Conservation (phyloP, 1,139 yeast genomes). For the Schizosaccharomyces versatilis region DNA sequence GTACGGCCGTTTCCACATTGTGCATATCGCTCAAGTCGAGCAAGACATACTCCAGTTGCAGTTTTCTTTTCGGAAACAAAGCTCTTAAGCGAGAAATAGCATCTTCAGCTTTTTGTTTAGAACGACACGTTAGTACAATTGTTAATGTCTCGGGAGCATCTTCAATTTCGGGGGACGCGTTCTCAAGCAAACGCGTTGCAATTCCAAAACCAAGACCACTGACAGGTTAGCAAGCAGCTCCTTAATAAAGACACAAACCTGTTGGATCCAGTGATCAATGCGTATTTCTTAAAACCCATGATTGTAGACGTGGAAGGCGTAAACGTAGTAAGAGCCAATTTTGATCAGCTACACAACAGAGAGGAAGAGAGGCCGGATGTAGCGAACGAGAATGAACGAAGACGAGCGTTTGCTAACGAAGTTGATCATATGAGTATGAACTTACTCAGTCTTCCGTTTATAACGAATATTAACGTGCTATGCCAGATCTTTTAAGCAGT, state of each 20-base stretch:
- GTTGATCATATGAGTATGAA: too few species aligned
- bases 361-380: too few species aligned
- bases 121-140: not conserved
- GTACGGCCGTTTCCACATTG: slow-evolving; percentile 26
- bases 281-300: not conserved
- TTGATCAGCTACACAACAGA: slow-evolving; percentile 7
- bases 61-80: not conserved
- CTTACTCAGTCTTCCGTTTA: too few species aligned
- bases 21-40: not conserved
- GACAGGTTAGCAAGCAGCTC: too few species aligned
- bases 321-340: slow-evolving; percentile 11
- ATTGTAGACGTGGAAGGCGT: not conserved
- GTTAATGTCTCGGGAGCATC: not conserved
- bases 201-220: slow-evolving; percentile 3
- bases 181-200: slow-evolving; percentile 1
- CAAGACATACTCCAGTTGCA: not conserved
- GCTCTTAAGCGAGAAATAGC: not conserved
- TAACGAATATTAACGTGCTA: too few species aligned
- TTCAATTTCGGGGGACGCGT: not conserved
- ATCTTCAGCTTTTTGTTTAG: slow-evolving; percentile 1
- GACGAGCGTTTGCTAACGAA: too few species aligned
- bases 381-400: too few species aligned
- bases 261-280: not conserved
- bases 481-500: too few species aligned
- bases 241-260: not conserved